Conservation (phyloP, 2,329 filamentous ascomycete species). For the Phaeosphaeria sp. region DNA sequence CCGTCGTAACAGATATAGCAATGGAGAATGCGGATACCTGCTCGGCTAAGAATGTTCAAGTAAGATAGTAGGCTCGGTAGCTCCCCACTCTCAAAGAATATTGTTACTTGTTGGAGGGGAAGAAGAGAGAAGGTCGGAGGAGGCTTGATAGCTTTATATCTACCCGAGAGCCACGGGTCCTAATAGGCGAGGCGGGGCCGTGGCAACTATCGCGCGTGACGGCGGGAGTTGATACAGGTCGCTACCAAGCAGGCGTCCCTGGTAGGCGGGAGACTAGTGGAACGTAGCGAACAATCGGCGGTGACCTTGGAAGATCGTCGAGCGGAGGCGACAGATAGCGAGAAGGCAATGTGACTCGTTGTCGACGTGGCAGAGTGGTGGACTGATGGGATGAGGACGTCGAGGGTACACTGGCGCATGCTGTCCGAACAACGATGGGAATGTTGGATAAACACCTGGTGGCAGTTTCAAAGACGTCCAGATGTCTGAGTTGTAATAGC, state of each 20-base stretch:
- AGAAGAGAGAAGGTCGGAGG: not conserved
- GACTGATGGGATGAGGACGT: not conserved
- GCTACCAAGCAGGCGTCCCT: not conserved
- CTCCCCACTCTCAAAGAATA: not conserved
- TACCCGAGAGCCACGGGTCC: not conserved
- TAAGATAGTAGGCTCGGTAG: conserved; percentile 10
- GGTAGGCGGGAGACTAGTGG: not conserved
- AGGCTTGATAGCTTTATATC: not conserved
- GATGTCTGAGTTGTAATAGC: too few species aligned
- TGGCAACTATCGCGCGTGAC: not conserved
- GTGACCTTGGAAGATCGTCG: not conserved
- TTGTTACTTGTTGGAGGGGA: not conserved
- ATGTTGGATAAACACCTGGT: too few species aligned
- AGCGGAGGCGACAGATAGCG: not conserved
- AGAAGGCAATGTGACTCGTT: not conserved
- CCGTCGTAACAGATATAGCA: not conserved
- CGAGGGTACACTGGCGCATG: not conserved
- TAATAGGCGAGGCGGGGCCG: conserved; percentile 2
- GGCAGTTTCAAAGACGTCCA: too few species aligned
- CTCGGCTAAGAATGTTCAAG: conserved; percentile 3
- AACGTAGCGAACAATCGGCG: not conserved
- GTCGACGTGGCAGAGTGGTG: not conserved
- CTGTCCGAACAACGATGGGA: too few species aligned
- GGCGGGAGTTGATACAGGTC: not conserved
- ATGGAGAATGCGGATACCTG: conserved; percentile 2